Evolutionary conservation across 805 yeast species (phyloP), one percentile per base, ranked within the genome.

Genomic region (Citeromyces matritensis): DNA sequence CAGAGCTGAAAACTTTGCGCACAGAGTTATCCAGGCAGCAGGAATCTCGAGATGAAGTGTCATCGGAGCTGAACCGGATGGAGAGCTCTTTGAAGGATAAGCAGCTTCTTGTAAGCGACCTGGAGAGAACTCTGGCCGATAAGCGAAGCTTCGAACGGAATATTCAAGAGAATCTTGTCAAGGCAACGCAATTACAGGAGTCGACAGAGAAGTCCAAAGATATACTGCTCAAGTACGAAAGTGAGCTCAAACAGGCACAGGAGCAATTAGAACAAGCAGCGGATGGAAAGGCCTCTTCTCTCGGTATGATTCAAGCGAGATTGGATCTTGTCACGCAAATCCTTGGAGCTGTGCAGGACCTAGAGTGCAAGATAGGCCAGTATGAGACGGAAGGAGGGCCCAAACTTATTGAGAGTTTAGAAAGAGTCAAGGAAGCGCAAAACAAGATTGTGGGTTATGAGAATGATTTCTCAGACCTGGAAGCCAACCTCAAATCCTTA

Each of bases 31-130:
- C 44, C 9, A 37, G 41, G 3, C 36, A 61, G 5, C 40, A 39
- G 3, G 69, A 65, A 14, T 56, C 57, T 6, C 63, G 63, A 39
- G 78, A 71, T 31, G 34, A 43, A 4, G 47, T 49, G 6, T 62
- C 65, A 15, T 57, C 58, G 27, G 69, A 65, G 24, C 34, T 65
- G 13, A 53, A 57, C 6, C 49, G 57, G 9, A 39, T 73, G 14
- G 78, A 75, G 35, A 60, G 55, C 23, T 49, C 50, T 24, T 49
- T 73, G 9, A 71, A 72, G 35, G 81, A 74, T 40, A 60, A 63
- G 33, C 58, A 60, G 40, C 47, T 77, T 28, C 41, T 45, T 3
- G 64, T 80, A 15, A 67, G 70, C 39, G 60, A 65, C 28, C 45
- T 71, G 34, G 80, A 75, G 42, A 58, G 55, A 30, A 51, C 70